Evolutionary conservation across 2,329 filamentous ascomycete genomes (phyloP), one percentile per base, ranked within the genome.

Genomic region (Fusarium multiceps): DNA sequence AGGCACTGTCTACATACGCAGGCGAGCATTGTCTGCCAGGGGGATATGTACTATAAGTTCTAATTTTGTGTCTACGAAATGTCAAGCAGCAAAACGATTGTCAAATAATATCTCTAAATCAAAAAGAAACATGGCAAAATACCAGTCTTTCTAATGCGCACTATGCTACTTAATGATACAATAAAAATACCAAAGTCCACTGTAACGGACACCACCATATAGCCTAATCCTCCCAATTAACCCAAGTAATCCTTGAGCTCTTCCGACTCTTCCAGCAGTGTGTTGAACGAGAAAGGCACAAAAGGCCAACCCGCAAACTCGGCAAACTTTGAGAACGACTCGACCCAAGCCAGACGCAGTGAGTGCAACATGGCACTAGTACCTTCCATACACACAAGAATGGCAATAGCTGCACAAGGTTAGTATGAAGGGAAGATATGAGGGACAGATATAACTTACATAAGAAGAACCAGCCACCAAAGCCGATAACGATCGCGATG

Each of bases 281-380:
- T 85, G 82, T 91, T 89, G 80, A 98, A 98, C 69, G 92, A 96
- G 79, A 98, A 97, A 7, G 94, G 94, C 77, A 90, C 86, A 81
- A 98, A 98, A 3, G 93, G 86, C 80, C 94, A 89, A 56, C 94
- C 94, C 63, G 93, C 92, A 76, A 96, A 96, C 78, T 97, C 90
- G 81, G 97, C 97, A 85, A 97, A 95, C 85, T 97, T 97, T 83
- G 93, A 97, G 89, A 98, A 98, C 20, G 94, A 95, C 82, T 98
- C 95, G 68, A 98, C 94, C 94, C 94, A 98, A 75, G 97, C 94
- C 77, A 98, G 84, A 85, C 94, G 89, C 74, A 98, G 87, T 65
- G 91, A 93, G 83, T 97, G 94, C 83, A 97, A 86, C 94, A 98
- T 98, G 75, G 94, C 94, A 81, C 92, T 95, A 32, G 95, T 97